Evolutionary conservation across 1,139 yeast genomes (phyloP).

Genomic region (Tardiomyces depauwii): DNA sequence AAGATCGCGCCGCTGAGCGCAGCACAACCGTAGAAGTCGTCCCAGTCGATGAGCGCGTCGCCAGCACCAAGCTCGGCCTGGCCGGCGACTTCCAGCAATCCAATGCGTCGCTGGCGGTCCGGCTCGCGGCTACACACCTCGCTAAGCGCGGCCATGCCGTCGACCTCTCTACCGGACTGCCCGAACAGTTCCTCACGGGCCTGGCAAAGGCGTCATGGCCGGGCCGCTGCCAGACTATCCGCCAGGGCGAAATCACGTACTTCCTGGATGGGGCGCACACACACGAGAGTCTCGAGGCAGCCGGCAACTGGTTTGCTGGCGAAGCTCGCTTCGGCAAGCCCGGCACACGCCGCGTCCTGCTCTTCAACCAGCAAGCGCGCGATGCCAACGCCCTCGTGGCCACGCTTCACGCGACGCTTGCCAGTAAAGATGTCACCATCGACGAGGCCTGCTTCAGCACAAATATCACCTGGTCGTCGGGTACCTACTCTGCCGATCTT

Average conservation of each 20-base stretch:
- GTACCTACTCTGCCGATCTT: slow-evolving; percentile 70
- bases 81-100: slow-evolving; percentile 76
- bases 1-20: slow-evolving; percentile 59
- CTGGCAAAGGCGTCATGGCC: slow-evolving; percentile 72
- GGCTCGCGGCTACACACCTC: slow-evolving; percentile 58
- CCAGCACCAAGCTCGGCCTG: slow-evolving; percentile 52
- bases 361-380: slow-evolving; percentile 91
- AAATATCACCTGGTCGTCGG: slow-evolving; percentile 82
- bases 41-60: slow-evolving; percentile 22
- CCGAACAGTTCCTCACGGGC: slow-evolving; percentile 51
- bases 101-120: slow-evolving; percentile 83
- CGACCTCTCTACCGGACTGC: slow-evolving; percentile 32
- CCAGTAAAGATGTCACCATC: slow-evolving; percentile 30
- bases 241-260: slow-evolving; percentile 50
- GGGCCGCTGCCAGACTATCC: slow-evolving; percentile 80
- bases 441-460: slow-evolving; percentile 80
- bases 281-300: slow-evolving; percentile 67
- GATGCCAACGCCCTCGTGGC: slow-evolving; percentile 61
- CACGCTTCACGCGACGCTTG: slow-evolving; percentile 37
- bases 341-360: slow-evolving; percentile 28
- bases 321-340: slow-evolving; percentile 20
- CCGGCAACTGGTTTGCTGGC: slow-evolving; percentile 65
- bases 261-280: slow-evolving; percentile 96
- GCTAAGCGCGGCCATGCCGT: slow-evolving; percentile 16
- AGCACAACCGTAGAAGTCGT: slow-evolving; percentile 45